Evolutionary conservation across 139 green algal species (phyloP).

Genomic region (Chlamydomonas schloesseri): DNA sequence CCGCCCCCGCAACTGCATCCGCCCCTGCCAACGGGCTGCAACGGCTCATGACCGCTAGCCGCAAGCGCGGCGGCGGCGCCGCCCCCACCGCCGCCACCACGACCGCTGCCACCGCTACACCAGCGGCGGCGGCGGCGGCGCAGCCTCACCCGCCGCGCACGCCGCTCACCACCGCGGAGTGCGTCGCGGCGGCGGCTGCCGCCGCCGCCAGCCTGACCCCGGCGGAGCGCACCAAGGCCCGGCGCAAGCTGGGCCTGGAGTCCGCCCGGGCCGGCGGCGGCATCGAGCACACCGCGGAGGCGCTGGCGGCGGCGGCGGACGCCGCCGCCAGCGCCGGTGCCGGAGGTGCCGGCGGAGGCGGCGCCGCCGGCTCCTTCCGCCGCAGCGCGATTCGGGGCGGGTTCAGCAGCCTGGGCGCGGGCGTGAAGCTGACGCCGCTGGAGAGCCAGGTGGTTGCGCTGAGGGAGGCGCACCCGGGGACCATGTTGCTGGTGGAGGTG

Average conservation of each 20-base stretch:
- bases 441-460: constrained; percentile 78
- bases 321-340: background rate
- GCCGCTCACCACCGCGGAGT: background rate
- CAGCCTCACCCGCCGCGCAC: background rate
- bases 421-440: constrained; percentile 78
- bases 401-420: background rate
- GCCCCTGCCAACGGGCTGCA: constrained; percentile 7
- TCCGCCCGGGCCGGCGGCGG: background rate
- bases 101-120: background rate
- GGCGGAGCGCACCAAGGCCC: background rate
- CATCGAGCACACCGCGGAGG: background rate
- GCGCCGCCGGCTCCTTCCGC: no score
- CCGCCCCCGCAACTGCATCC: no score
- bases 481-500: constrained; percentile 88
- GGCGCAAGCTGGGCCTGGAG: constrained; percentile 1
- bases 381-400: no score
- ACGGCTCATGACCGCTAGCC: background rate
- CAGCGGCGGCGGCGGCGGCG: background rate
- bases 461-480: constrained; percentile 72
- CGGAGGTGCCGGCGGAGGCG: background rate
- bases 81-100: no score
- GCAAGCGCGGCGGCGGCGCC: background rate
- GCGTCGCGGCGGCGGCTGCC: background rate
- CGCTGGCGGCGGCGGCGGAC: background rate
- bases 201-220: background rate